Evolutionary conservation across 2,329 filamentous ascomycete genomes (phyloP), one percentile per base, ranked within the genome.

Genomic region (Hypoxylon sp.): DNA sequence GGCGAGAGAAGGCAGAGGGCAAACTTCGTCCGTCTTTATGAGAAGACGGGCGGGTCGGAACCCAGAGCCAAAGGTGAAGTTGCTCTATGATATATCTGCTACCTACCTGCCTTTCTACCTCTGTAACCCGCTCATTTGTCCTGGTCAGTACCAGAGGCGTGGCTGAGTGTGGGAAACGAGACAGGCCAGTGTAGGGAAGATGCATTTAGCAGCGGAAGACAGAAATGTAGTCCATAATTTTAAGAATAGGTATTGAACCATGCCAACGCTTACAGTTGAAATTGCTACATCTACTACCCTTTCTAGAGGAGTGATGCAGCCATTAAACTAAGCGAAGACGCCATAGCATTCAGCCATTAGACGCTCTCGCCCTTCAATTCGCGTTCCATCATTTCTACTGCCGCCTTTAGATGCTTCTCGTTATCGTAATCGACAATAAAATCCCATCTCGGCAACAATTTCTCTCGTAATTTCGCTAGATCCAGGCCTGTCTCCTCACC

Each of bases 341-440:
- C 30, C 9, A 34, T 14, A 34, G 8, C 12, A 12, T 12, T 14
- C 11, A 14, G 8, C 30, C 11, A 19, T 41, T 21, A 19, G 37
- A 21, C 16, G 7, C n/a, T 14, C 11, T 55, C 34, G 1, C 21
- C 39, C 23, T 53, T 57, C 62, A 70, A 54, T 29, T 58, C 55
- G 14, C 30, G 53, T 5, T 69, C 64, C 62, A 72, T 69, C 25
- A 68, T 54, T 56, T 59, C 16, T 27, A 71, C 6, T 8, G 69
- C 66, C 37, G 71, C 64, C 21, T 70, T 54, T 16, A 61, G 67
- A 58, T 71, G 68, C 29, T 69, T 54, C 51, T 63, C 50, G 50
- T 69, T 70, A 29, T 72, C 70, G 23, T 69, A 41, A 30, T 74
- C 65, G 2, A 72, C 14, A 34, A 71, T 74, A 45, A 71, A 72